Evolutionary conservation across 2,329 filamentous ascomycete genomes (phyloP), one percentile per base, ranked within the genome.

Genomic region (Trichoderma endophyticum): DNA sequence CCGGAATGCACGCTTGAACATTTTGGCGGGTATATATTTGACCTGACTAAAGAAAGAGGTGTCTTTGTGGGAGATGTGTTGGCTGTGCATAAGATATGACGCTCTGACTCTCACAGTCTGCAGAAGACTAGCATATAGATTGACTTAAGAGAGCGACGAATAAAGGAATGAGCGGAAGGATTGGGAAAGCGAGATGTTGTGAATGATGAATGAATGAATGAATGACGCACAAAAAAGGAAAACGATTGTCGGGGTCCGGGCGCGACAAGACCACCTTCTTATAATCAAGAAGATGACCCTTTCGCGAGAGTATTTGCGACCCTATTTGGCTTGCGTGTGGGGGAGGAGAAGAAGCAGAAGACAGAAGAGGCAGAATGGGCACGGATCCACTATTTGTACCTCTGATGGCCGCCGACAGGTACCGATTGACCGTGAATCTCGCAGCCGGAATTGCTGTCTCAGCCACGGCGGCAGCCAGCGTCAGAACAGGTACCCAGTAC

Each of bases 1-100:
- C 82, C 91, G 88, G 85, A 96, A 95, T 80, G 94, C 95, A 82
- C 93, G 93, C 86, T 94, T 97, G 88, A 97, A 97, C 93, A 97
- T 97, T 83, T 81, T 80, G 81, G 82, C 43, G 60, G 56, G 67
- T 26, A 34, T 69, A 5, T 51, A 51, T n/a, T 70, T 60, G 68
- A 73, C 21, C 7, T 71, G 73, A 61, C 75, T 75, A 76, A 78
- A 79, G 76, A 78, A 74, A 54, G 76, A 73, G 26, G 73, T 67
- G 76, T 73, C 56, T 54, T 60, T 57, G 56, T 69, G 54, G 66
- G 15, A 56, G 54, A 24, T 18, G 51, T 57, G 51, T 15, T 59
- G 32, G n/a, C 21, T 28, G 34, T 67, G 64, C 64, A 67, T 59
- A 59, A 59, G 64, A 66, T 15, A 30, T 28, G 54, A 60, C 57